Evolutionary conservation across 2,329 filamentous ascomycete species (phyloP), one percentile per base, ranked within the genome.

Genomic region (Trichoderma citrinoviride): DNA sequence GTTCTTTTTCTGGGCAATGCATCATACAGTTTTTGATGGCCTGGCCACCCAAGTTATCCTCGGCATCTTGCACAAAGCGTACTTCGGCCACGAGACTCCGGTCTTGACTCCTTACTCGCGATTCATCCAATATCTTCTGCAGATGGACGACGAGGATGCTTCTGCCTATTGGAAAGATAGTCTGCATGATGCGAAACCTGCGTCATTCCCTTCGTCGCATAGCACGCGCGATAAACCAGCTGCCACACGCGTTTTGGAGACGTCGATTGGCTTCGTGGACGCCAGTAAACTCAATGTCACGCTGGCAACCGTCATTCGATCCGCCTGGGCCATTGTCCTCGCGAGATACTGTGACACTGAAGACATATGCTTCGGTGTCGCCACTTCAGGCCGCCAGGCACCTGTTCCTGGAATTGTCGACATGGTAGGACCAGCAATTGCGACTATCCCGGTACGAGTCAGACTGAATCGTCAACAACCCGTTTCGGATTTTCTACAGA

Each of bases 281-380:
- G 15, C 52, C 2, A 19, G 29, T 1, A 27, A 33, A 10, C 17
- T 40, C 7, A 21, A 23, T 25, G 43, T 70, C 25, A 72, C 70
- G 0, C 5, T 67, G 1, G 66, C 70, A 1, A 68, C 65, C 1
- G 46, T 65, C 23, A 2, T 65, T 29, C 62, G 62, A 25, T 46
- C 62, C 1, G 62, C 62, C 1, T 65, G 62, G 62, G 62, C 62
- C 0, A 29, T 66, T 0, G 29, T 79, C 5, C 71, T 78, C 0
- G 72, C 74, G 0, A 67, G 76, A 1, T 78, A 79, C 57, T 72
- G 78, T 68, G 72, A 15, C 60, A 74, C 61, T 15, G 33, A 65
- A 0, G 58, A 66, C 27, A 43, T 72, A 1, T n/a, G 68, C 5
- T 73, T 71, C 33, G 72, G 71, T 1, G 44, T 57, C 2, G 66